phyloP scores from a whole-genome alignment of 2,329 filamentous ascomycete species.

The Colletotrichum abscissum region DNA sequence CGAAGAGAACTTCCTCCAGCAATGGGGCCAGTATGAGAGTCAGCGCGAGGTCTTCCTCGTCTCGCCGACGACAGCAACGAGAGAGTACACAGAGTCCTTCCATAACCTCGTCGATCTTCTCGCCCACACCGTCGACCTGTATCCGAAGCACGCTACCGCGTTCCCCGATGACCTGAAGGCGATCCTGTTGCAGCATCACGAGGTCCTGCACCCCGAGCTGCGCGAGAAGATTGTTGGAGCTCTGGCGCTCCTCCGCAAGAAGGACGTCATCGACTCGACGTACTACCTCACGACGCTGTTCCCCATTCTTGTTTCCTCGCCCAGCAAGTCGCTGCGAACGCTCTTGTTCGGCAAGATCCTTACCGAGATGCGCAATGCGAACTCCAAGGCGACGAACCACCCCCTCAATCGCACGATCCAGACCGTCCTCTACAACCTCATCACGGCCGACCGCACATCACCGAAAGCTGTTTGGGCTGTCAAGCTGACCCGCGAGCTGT shows the following conservation, averaged over 20 bases:
- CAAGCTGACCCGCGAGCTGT: conserved; percentile 93
- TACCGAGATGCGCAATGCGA: conserved; percentile 88
- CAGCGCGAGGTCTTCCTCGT: conserved; percentile 92
- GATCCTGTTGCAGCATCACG: conserved; percentile 85
- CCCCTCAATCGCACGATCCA: conserved; percentile 93
- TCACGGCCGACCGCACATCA: conserved; percentile 86
- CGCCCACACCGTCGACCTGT: conserved; percentile 93
- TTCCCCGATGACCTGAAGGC: conserved; percentile 86
- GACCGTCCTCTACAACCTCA: conserved; percentile 90
- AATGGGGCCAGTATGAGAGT: conserved; percentile 92
- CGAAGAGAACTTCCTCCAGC: conserved; percentile 85
- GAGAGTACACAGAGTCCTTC: conserved; percentile 84
- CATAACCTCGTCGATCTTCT: conserved; percentile 94
- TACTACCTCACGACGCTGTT: conserved; percentile 91
- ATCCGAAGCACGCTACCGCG: conserved; percentile 79
- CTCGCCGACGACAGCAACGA: conserved; percentile 81
- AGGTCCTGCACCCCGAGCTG: conserved; percentile 82
- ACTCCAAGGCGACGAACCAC: conserved; percentile 90
- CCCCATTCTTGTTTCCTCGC: conserved; percentile 90
- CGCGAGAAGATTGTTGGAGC: conserved; percentile 95
- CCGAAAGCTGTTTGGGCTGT: conserved; percentile 94
- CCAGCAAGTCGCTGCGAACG: conserved; percentile 87
- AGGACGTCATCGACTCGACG: conserved; percentile 90
- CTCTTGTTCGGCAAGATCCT: conserved; percentile 91
- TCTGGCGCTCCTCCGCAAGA: conserved; percentile 86